Base-by-base conservation (phyloP, 2,329 filamentous ascomycete species). In the Mycogone perniciosa region DNA sequence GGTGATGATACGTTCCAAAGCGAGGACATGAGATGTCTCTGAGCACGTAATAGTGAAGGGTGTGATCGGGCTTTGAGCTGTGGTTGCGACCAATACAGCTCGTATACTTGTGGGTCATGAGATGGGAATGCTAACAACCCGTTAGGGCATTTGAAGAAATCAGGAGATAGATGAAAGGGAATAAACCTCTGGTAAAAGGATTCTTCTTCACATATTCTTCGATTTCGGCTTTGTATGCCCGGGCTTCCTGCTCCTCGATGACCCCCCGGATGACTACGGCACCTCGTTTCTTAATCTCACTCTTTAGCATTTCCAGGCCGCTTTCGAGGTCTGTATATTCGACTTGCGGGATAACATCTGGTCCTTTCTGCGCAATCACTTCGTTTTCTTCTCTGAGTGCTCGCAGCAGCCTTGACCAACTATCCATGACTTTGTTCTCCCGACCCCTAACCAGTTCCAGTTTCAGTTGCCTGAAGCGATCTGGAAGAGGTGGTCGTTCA, bases 41-140 rank as follows among this genome's bases (percentile, higher is more conserved):
- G 86, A 0, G 80, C 73, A 26, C 68, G 64, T 20, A 89, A 68
- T 55, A 89, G 67, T 53, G 82, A 80, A 1, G 82, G 78, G 61
- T 90, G 83, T 0, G 76, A 69, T n/a, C 87, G 77, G 4, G 85
- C 86, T 56, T 78, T 76, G 40, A 86, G 71, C 63, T 91, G 87
- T 1, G 84, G 72, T 1, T 75, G 73, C 0, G 84, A 85, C 86
- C 86, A 89, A 67, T 89, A 90, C 1, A 90, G 71, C 63, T 89
- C 86, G 60, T 81, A 88, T 5, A 90, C 85, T 41, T 86, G 82
- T 0, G 85, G 85, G 26, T 54, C 75, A 42, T 84, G 70, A 0
- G 76, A 66, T 0, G 85, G 87, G 55, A 88, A 90, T 2, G 81
- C 85, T 77, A 37, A 2, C 0, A 3, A 6, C 7, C 1, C 30